phyloP scores from a whole-genome alignment of 208 protist genomes.

The Leishmania major region DNA sequence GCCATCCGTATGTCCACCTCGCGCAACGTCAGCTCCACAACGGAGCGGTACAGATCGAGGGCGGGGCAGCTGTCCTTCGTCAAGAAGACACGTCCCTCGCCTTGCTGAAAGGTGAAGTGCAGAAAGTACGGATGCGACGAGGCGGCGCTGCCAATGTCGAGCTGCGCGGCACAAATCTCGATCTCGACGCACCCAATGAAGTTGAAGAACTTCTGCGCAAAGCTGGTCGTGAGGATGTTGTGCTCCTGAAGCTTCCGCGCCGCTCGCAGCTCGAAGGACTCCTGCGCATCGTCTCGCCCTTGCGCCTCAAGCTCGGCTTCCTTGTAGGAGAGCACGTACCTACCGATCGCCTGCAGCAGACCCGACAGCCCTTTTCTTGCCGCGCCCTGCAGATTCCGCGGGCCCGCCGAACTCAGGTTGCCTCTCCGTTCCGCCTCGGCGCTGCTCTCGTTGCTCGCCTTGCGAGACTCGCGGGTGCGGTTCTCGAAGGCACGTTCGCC shows the following conservation, averaged over 20 bases:
- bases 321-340: constrained; percentile 17
- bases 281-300: constrained; percentile 12
- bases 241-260: constrained; percentile 53
- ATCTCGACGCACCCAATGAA: constrained; percentile 80
- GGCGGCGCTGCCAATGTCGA: constrained; percentile 73
- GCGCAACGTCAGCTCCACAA: constrained; percentile 72
- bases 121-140: constrained; percentile 80
- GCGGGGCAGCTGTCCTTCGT: constrained; percentile 59
- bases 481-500: constrained; percentile 1
- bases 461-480: not conserved
- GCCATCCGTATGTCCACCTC: constrained; percentile 79
- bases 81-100: constrained; percentile 63
- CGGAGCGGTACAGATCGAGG: constrained; percentile 79
- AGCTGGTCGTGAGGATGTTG: constrained; percentile 41
- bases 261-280: constrained; percentile 30
- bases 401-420: not conserved
- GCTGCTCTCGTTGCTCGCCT: constrained; percentile 4
- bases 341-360: constrained; percentile 1
- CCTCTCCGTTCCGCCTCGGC: not conserved
- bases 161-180: constrained; percentile 66
- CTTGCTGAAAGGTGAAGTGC: constrained; percentile 69
- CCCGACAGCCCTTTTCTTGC: not conserved
- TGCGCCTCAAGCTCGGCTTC: constrained; percentile 28
- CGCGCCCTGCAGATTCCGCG: not conserved
- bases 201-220: constrained; percentile 70